Base-by-base conservation (phyloP, 805 yeast species). In the Starmerella roubikii region DNA sequence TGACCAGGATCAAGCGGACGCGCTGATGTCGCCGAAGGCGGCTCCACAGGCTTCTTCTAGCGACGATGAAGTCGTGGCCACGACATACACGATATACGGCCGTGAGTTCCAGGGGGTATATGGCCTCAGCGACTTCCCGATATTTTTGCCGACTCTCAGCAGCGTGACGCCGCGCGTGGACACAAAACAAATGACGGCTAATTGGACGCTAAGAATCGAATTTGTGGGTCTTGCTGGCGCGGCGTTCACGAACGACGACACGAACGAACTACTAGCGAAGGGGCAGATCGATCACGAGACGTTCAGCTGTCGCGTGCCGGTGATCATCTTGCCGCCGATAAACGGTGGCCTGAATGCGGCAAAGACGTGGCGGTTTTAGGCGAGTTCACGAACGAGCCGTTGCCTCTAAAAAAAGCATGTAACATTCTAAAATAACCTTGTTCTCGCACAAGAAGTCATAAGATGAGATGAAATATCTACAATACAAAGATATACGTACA, bases 281-380 rank as follows among this genome's bases (percentile, higher is more conserved):
- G 46, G 48, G 16, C 51, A 48, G 30, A 45, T 49, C 13, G 51
- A 45, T 17, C 38, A 40, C 24, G 53, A 47, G 29, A 19, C 34
- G 15, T 48, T 46, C 30, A 37, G 44, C 11, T 45, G 51, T 25
- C 45, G 49, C 3, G 45, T 51, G n/a, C 55, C 55, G 1, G 15
- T 51, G 10, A 22, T 37, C 1, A 37, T 51, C 1, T 38, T 51
- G 18, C 52, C 54, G 4, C 51, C 52, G 1, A 36, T 31, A 11
- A 29, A 23, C 15, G 48, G 50, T 15, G 48, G 49, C 27, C 40
- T 30, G 32, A 31, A 35, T 10, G 46, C 42, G 12, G 18, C 42
- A 2, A 45, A 48, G 19, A 31, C 37, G 7, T 50, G 55, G 55
- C 24, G 31, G 10, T 37, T 49, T 12, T 34, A 30, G 17, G 2